Conservation (phyloP, 2,329 filamentous ascomycete genomes). For the Pestalotiopsis sp. region DNA sequence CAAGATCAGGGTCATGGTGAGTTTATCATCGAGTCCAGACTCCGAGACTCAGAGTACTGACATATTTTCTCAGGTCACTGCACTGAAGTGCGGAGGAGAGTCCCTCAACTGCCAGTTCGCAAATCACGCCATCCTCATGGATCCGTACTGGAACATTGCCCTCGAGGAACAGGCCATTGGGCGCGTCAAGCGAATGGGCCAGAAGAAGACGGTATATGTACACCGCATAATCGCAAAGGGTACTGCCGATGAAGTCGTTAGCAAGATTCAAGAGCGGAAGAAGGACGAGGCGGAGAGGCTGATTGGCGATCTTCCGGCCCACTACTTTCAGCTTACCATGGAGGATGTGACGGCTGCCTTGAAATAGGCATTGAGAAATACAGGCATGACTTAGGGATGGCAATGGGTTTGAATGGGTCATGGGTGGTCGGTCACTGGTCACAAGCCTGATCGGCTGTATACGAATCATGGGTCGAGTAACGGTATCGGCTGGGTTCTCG, state of each 20-base stretch:
- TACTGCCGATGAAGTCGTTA: neutral
- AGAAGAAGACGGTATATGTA: neutral
- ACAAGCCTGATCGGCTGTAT: neutral
- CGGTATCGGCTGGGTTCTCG: neutral
- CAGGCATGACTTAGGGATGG: neutral
- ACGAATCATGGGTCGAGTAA: neutral
- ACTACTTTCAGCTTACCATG: neutral
- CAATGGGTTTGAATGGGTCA: neutral
- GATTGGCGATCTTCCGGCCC: neutral
- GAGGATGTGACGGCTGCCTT: neutral
- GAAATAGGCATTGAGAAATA: neutral
- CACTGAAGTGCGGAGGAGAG: neutral
- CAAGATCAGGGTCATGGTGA: neutral
- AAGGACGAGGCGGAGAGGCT: neutral
- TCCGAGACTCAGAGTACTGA: neutral
- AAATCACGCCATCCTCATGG: neutral
- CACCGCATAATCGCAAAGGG: neutral
- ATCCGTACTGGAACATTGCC: neutral
- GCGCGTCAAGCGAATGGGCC: neutral
- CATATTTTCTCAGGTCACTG: neutral
- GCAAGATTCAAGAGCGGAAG: neutral
- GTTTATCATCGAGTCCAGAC: neutral
- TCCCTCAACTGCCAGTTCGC: neutral
- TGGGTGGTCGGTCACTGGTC: neutral
- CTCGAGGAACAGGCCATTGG: neutral